A percentile compares a stretch with the other conserved stretches of the same genome.
phyloP scores from a whole-genome alignment of 192 early-diverging fungal genomes.

The Pilobolus umbonatus region DNA sequence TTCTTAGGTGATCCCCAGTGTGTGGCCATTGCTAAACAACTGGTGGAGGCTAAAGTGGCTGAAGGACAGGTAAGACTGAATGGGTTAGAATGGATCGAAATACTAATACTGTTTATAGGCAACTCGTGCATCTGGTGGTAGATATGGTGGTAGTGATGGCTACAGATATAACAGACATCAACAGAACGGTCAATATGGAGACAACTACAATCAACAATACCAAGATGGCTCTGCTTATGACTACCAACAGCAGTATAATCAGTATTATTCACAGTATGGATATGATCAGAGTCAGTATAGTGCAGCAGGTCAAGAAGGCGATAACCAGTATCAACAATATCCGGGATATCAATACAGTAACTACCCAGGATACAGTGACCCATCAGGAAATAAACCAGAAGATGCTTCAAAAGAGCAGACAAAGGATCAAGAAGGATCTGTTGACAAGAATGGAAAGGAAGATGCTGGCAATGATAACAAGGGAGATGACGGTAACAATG shows the following conservation, averaged over 20 bases:
- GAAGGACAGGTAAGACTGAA: conserved; percentile 24
- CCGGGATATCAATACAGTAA: conserved; percentile 2
- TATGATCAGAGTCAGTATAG: conserved; percentile 10
- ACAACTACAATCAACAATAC: background rate
- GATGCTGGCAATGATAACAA: background rate
- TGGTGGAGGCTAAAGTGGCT: conserved; percentile 47
- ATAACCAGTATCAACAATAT: conserved; percentile 1
- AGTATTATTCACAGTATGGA: conserved; percentile 21
- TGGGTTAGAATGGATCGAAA: no score
- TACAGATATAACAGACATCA: background rate
- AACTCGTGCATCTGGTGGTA: background rate
- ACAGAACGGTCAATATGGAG: no score
- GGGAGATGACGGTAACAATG: conserved; percentile 6
- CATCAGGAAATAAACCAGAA: conserved; percentile 3
- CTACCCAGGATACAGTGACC: background rate
- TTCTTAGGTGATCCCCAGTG: conserved; percentile 37
- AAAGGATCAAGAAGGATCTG: background rate
- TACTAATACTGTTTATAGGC: background rate
- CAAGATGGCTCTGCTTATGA: no score
- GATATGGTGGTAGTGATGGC: conserved; percentile 6
- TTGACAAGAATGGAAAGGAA: background rate
- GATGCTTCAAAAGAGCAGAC: conserved; percentile 4
- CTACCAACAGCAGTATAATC: conserved; percentile 27
- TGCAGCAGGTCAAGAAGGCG: conserved; percentile 3
- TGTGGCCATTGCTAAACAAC: conserved; percentile 44